A percentile compares a stretch with the other conserved stretches of the same genome.
Evolutionary conservation across 495 filamentous ascomycete genomes (phyloP).

Genomic region (Zalerion maritima): DNA sequence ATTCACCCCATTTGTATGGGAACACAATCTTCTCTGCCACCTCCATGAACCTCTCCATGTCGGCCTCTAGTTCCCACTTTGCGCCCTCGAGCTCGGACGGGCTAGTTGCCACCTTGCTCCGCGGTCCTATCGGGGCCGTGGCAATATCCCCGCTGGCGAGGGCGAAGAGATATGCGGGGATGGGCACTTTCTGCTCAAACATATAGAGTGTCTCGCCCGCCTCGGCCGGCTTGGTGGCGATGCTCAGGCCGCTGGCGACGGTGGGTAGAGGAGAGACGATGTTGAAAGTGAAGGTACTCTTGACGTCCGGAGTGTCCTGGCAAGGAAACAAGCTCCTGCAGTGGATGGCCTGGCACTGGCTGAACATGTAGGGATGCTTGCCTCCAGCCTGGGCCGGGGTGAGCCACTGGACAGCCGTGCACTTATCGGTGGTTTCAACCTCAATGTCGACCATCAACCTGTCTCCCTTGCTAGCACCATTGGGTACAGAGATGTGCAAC

Average conservation of each 20-base stretch:
- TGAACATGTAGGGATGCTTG: conserved; percentile 94
- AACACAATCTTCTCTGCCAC: conserved; percentile 80
- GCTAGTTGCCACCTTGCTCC: conserved; percentile 69
- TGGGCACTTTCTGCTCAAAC: conserved; percentile 80
- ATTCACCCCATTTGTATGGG: conserved; percentile 83
- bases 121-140: conserved; percentile 68
- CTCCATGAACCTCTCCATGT: conserved; percentile 82
- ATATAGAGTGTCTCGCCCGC: conserved; percentile 40
- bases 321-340: conserved; percentile 86
- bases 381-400: conserved; percentile 81
- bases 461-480: conserved; percentile 45
- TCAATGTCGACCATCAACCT: conserved; percentile 46
- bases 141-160: conserved; percentile 81
- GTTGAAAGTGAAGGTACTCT: conserved; percentile 76
- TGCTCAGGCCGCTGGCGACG: conserved; percentile 70
- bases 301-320: conserved; percentile 93
- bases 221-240: conserved; percentile 29
- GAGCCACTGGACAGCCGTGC: conserved; percentile 89
- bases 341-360: conserved; percentile 94
- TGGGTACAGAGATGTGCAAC: conserved; percentile 53
- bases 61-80: conserved; percentile 78
- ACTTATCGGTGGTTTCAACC: conserved; percentile 61
- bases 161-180: conserved; percentile 88
- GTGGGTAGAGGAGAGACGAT: conserved; percentile 79
- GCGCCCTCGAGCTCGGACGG: conserved; percentile 73